Evolutionary conservation across 208 protist species (phyloP), one percentile per base, ranked within the genome.

Genomic region (Trypanosoma boissoni): DNA sequence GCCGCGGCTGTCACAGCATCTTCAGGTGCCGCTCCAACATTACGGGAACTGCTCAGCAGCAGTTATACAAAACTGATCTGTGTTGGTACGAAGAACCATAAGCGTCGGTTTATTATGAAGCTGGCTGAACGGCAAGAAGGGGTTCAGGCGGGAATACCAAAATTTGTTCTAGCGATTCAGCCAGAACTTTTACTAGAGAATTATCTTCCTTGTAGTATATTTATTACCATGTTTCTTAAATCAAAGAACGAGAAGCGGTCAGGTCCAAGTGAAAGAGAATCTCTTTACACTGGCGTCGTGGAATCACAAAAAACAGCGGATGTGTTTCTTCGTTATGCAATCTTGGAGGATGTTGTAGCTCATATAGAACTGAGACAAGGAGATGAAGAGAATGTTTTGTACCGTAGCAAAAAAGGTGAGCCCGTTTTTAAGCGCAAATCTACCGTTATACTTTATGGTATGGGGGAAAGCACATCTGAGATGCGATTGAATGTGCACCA

Each of bases 131-230:
- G 59, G 12, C 78, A 89, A 50, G 80, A 82, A 20, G 73, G 68
- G 6, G 78, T 91, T 39, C 74, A 72, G 21, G 88, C 77, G 7
- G 88, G 83, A 16, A 67, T 86, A 55, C 83, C 81, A 2, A 74
- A 60, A 50, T 94, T 86, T 48, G 53, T 83, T 42, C 69, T 94
- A 37, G 51, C 72, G 1, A 64, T 91, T 20, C 75, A 82, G 62
- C 76, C 88, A 21, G 81, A 77, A 41, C 80, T 84, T 62, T 48
- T 55, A 42, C 48, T 94, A 32, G 56, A 76, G 39, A 94, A 90
- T 64, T 71, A 78, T 61, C 74, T 94, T n/a, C 88, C 88, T 2
- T 86, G 79, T 61, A 57, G 48, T 27, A 39, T 90, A 16, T 68
- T 66, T 29, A 18, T 93, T 21, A 75, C 54, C 52, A 67, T 83